These are phyloP conservation scores for Chaetomiaceae sp. DNA, from an alignment of 2,329 filamentous ascomycete species.

Conservation along the genomic window DNA sequence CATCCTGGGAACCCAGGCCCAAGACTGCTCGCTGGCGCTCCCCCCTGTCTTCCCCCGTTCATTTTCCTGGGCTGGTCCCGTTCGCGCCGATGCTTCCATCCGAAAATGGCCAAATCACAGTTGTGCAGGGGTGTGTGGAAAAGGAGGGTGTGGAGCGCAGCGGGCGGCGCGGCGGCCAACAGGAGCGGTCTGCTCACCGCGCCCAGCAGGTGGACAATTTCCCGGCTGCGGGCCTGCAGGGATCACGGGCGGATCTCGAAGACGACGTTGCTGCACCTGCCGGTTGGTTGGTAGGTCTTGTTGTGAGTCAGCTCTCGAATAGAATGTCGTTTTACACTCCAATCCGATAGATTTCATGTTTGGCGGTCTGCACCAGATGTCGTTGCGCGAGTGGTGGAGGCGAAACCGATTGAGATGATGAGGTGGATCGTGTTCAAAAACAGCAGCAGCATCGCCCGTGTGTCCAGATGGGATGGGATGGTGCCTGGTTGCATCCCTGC, in stretches of 20 bases:
- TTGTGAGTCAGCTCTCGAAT: not conserved
- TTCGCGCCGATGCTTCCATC: constrained; percentile 10
- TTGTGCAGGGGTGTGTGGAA: constrained; percentile 14
- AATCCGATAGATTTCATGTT: too few relatives aligned
- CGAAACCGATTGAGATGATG: too few relatives aligned
- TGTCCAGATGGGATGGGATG: not conserved
- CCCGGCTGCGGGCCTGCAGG: constrained; percentile 13
- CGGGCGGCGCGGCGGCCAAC: constrained; percentile 15
- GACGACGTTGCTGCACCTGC: not conserved
- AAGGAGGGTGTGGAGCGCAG: constrained; percentile 24
- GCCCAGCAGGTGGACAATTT: constrained; percentile 17
- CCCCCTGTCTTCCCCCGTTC: not conserved
- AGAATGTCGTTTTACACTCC: too few relatives aligned
- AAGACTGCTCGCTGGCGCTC: not conserved
- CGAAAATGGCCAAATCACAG: constrained; percentile 20
- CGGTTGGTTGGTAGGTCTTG: not conserved
- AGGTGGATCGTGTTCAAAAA: not conserved
- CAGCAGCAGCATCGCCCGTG: not conserved
- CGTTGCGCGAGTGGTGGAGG: too few relatives aligned
- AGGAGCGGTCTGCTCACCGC: constrained; percentile 11
- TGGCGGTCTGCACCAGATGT: too few relatives aligned
- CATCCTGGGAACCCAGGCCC: not conserved
- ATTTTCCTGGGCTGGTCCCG: constrained; percentile 8
- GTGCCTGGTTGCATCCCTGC: not conserved
- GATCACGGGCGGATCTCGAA: constrained; percentile 15